A percentile compares a stretch with the other conserved stretches of the same genome.
phyloP scores from a whole-genome alignment of 23 red algal species.

The Rhodosorus marinus region DNA sequence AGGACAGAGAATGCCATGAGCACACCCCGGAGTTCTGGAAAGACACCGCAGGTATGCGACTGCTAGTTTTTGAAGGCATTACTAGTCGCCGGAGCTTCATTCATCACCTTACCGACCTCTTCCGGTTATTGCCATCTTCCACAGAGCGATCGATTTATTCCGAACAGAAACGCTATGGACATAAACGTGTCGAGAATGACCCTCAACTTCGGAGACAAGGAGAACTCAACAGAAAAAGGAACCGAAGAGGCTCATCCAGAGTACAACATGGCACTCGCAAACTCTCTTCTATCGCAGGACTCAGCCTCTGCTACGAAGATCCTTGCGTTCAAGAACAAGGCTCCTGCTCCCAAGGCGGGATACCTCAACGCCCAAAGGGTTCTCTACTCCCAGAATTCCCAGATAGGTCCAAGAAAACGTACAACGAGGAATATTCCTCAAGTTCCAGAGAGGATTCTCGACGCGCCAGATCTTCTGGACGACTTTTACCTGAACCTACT shows the following conservation, averaged over 20 bases:
- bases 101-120: too few relatives aligned
- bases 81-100: too few relatives aligned
- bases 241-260: conserved; percentile 1
- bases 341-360: conserved; percentile 51
- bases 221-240: too few relatives aligned
- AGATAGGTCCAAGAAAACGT: not conserved
- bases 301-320: conserved; percentile 26
- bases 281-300: conserved; percentile 13
- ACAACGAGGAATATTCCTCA: conserved; percentile 28
- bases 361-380: conserved; percentile 69
- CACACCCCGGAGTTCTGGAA: conserved; percentile 2
- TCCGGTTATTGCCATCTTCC: too few relatives aligned
- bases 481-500: conserved; percentile 96
- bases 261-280: conserved; percentile 36
- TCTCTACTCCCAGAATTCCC: conserved; percentile 30
- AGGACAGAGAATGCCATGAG: not conserved
- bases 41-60: conserved; percentile 17
- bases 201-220: conserved; percentile 47
- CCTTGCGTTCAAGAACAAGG: conserved; percentile 77
- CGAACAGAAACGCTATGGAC: conserved; percentile 70
- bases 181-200: conserved; percentile 46
- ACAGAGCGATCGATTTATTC: conserved; percentile 80
- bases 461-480: conserved; percentile 58
- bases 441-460: conserved; percentile 62
- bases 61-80: too few relatives aligned